phyloP scores from a whole-genome alignment of 345 rosid genomes.

The Nephelium lappaceum region DNA sequence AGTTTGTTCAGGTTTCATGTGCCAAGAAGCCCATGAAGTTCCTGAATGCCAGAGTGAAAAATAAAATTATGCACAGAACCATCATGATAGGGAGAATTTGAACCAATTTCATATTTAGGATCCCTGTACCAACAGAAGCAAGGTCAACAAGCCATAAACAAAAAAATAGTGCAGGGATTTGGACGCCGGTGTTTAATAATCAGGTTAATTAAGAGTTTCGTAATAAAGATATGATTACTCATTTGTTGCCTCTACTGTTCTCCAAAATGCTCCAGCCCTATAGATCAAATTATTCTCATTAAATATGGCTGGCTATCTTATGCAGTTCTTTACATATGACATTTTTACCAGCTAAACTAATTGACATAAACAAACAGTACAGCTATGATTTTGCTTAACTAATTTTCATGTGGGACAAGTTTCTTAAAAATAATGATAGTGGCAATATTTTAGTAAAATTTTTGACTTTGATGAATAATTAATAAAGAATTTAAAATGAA shows the following conservation, averaged over 20 bases:
- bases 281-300: neutral
- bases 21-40: neutral
- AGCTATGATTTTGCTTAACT: too few relatives aligned
- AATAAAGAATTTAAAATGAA: neutral
- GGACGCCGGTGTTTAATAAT: too few relatives aligned
- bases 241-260: neutral
- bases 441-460: neutral
- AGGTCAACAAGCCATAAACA: neutral
- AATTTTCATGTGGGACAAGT: neutral
- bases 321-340: neutral
- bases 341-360: neutral
- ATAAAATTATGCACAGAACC: neutral
- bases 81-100: neutral
- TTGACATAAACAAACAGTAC: neutral
- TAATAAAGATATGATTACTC: neutral
- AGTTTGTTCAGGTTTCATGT: neutral
- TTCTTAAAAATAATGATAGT: neutral
- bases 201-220: neutral
- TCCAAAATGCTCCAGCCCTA: neutral
- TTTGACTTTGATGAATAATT: neutral
- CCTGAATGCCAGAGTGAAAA: neutral
- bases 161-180: too few relatives aligned
- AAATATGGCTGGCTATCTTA: neutral
- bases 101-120: neutral
- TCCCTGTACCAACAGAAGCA: neutral